phyloP scores from a whole-genome alignment of 2,329 filamentous ascomycete genomes.

The Cryphonectria radicalis region DNA sequence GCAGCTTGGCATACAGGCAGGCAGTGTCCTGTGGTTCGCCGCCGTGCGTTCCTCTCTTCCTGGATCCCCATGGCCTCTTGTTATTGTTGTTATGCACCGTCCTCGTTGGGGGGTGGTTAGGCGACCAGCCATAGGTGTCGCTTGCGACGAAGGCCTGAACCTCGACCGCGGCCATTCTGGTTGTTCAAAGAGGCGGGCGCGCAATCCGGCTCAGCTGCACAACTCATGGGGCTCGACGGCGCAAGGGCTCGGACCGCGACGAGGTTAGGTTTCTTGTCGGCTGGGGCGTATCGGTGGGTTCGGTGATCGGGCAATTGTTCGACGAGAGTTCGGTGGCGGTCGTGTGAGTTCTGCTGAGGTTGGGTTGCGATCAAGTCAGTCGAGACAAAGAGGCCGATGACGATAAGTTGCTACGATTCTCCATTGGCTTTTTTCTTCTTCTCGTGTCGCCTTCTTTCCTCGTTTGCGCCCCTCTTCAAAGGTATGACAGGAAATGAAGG shows the following conservation, averaged over 20 bases:
- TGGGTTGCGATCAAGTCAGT: neutral
- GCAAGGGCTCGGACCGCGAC: constrained; percentile 23
- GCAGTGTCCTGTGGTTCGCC: constrained; percentile 14
- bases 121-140: constrained; percentile 42
- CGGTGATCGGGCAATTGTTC: neutral
- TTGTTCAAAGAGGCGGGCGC: constrained; percentile 45
- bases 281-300: neutral
- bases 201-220: constrained; percentile 44
- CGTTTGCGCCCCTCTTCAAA: constrained; percentile 3
- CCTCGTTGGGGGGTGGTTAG: constrained; percentile 38
- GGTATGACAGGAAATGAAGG: neutral
- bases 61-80: constrained; percentile 44
- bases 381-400: neutral
- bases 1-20: constrained; percentile 40
- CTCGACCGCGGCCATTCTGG: constrained; percentile 59
- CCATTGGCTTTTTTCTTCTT: neutral
- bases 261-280: neutral
- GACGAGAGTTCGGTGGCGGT: neutral
- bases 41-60: constrained; percentile 28
- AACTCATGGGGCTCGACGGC: constrained; percentile 50
- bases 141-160: constrained; percentile 50
- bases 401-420: neutral
- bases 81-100: constrained; percentile 14
- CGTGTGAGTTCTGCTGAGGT: neutral
- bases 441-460: neutral